phyloP scores from a whole-genome alignment of 352 stramenopile genomes.

The Globisporangium okanoganense region DNA sequence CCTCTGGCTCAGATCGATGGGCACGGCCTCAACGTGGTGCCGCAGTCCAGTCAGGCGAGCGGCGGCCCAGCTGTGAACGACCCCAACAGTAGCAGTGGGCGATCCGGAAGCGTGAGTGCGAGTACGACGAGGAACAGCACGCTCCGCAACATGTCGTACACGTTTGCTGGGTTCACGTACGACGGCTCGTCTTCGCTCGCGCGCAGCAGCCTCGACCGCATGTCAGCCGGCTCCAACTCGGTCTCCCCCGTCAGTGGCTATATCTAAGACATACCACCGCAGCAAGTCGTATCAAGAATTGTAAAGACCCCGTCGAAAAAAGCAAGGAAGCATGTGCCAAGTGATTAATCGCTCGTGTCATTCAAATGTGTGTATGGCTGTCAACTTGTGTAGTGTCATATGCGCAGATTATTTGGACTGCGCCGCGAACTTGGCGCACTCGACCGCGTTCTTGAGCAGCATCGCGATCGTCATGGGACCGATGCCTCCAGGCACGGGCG shows the following conservation, averaged over 20 bases:
- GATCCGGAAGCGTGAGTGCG: slow-evolving; percentile 16
- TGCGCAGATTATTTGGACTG: neutral
- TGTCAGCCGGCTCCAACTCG: slow-evolving; percentile 11
- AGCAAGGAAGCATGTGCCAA: neutral
- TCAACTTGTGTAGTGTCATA: neutral
- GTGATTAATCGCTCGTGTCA: neutral
- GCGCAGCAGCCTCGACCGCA: slow-evolving; percentile 34
- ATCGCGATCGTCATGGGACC: slow-evolving; percentile 99
- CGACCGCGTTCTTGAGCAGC: slow-evolving; percentile 85
- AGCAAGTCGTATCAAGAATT: slow-evolving; percentile 6
- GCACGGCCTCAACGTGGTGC: slow-evolving; percentile 58
- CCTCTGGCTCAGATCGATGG: slow-evolving; percentile 66
- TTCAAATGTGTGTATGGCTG: neutral
- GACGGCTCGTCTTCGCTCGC: slow-evolving; percentile 58
- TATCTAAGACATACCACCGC: slow-evolving; percentile 19
- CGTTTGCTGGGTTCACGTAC: slow-evolving; percentile 82
- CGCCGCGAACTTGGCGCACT: slow-evolving; percentile 47
- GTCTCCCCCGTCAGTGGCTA: slow-evolving; percentile 16
- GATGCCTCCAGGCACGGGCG: slow-evolving; percentile 94
- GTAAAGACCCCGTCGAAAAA: neutral
- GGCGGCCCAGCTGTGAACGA: slow-evolving; percentile 2
- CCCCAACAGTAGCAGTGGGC: slow-evolving; percentile 13
- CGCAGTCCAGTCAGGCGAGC: slow-evolving; percentile 25
- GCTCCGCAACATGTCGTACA: slow-evolving; percentile 81
- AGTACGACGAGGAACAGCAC: slow-evolving; percentile 57